Base-by-base conservation (phyloP, 352 stramenopile genomes). In the Phytophthora hybrid region DNA sequence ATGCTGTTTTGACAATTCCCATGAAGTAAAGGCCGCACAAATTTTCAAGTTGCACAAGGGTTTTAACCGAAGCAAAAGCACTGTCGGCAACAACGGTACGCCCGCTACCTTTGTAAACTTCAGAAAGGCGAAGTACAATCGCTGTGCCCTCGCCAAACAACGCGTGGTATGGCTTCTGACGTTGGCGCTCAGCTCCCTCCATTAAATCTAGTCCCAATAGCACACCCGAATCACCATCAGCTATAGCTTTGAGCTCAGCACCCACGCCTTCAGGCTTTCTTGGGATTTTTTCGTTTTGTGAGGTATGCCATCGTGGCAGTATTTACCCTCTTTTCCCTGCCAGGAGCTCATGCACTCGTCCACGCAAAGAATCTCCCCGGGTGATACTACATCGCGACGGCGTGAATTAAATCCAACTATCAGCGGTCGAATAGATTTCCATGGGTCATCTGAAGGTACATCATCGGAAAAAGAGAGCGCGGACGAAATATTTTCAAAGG, bases 241-340 rank as follows among this genome's bases (percentile, higher is more conserved):
- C 53, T 19, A 58, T 55, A n/a, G 52, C 44, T 31, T 69, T 63
- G 9, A 57, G 19, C 6, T 63, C 39, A 4, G 63, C 53, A 26
- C 63, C 52, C 7, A 57, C 11, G 9, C 18, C 53, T 49, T 69
- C 63, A 8, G 39, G 52, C 19, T 63, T 69, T 19, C 39, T 19
- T 18, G 23, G 39, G 3, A 69, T 69, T 26, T 69, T 26, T 13
- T n/a, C n/a, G 53, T 63, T n/a, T 57, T 39, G 39, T 63, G 63
- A 11, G 52, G 63, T 18, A 69, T 62, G 5, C n/a, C 53, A 39
- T 69, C 63, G 5, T 69, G 52, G 14, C 23, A 41, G 18, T 52
- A 64, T 11, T 70, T 63, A 4, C 9, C 16, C 34, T 70, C 29
- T 39, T 16, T 34, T 19, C 63, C 53, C 49, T 70, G 13, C 39